Evolutionary conservation across 2,329 filamentous ascomycete genomes (phyloP), one percentile per base, ranked within the genome.

Genomic region (Harringtonia aguacate): DNA sequence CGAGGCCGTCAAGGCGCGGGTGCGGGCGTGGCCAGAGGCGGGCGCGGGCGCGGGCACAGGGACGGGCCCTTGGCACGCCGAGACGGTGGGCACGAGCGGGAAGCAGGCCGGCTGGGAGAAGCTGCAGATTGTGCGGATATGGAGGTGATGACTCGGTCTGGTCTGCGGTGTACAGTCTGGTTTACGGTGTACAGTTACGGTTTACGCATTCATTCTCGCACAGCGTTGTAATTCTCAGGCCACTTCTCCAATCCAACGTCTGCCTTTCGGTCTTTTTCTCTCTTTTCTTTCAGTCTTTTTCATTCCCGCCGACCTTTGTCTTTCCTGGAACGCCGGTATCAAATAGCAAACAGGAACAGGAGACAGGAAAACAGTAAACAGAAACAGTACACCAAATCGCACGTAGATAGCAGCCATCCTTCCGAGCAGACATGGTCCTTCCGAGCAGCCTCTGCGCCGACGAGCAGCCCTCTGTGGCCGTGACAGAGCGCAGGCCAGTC

Each of bases 21-120:
- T 62, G 4, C 43, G 56, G 35, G 41, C 28, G 13, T 52, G 56
- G 44, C 39, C 45, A 10, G 28, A 14, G 10, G 12, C 17, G 2
- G 21, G 9, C 8, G 20, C n/a, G n/a, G n/a, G n/a, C n/a, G n/a
- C n/a, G n/a, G n/a, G n/a, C n/a, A n/a, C n/a, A n/a, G 15, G 39
- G 12, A 66, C 21, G 36, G n/a, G 17, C 12, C 18, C 12, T 5
- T 97, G 90, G 92, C 70, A 62, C 48, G 86, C 77, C 10, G 79
- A 88, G 59, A 86, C 77, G 17, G 88, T 94, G 5, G 83, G 85
- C 8, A 75, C 72, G 43, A 95, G 87, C 61, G 90, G 90, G 39
- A 87, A 82, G 68, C 79, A 84, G 61, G 90, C 84, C 27, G 92
- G 92, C 0, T 95, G 90, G 89, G 92, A 98, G 68, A 94, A 84